Base-by-base conservation (phyloP, 352 stramenopile genomes). In the Pelagophyceae sp. region DNA sequence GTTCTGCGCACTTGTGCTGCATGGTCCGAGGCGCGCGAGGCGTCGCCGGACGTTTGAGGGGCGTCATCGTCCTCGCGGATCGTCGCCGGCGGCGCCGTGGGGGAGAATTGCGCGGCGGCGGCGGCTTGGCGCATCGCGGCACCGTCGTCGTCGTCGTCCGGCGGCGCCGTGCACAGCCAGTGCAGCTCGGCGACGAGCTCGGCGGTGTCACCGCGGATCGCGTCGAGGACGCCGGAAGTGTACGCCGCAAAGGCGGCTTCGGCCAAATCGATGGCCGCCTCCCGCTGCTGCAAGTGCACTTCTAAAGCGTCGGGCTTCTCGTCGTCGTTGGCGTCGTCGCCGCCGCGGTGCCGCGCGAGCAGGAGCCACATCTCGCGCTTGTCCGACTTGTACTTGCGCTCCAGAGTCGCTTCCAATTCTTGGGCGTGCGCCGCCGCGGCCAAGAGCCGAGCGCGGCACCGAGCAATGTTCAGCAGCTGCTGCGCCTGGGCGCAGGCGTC, bases 401-500 rank as follows among this genome's bases (percentile, higher is more conserved):
- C 67, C 67, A 74, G 67, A 1, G 67, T 74, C 67, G 19, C 11
- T 37, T 74, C 67, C 35, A 74, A 37, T 3, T 74, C 67, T 2
- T 5, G 2, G 25, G 33, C 67, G 67, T 74, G 67, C 15, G 67
- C 38, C 5, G 67, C 67, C 20, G 35, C 38, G 11, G 67, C 33
- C 2, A 74, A 37, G 33, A 74, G 67, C 27, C 67, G 33, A 33
- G 67, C 67, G 33, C 67, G 33, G 35, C 35, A 51, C 27, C 67
- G 67, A 1, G 3, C 23, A 33, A 31, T 37, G 67, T 74, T 74
- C 15, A 74, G 67, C 5, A 74, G 67, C 38, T 74, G 67, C 67
- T 74, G 67, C 20, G 67, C 67, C 67, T 74, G 67, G 35, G 67
- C 67, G 35, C 35, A 51, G 20, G 67, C 67, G 25, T 74, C 67